Evolutionary conservation across 306 rosid genomes (phyloP).

Genomic region (Trifolium subterraneum): DNA sequence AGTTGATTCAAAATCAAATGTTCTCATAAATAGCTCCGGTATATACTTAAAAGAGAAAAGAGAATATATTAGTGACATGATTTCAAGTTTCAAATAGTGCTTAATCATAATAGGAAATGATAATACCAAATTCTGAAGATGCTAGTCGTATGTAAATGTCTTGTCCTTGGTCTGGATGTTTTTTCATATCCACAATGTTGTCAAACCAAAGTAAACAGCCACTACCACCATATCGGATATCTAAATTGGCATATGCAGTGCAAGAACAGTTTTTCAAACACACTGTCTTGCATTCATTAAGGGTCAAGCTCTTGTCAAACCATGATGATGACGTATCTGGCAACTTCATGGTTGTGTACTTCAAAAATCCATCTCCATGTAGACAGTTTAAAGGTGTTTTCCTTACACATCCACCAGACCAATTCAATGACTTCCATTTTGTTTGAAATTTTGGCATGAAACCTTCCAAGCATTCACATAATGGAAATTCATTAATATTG

Average conservation of each 20-base stretch:
- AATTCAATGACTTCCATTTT: conserved; percentile 20
- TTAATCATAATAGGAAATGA: neutral
- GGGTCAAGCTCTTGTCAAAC: conserved; percentile 33
- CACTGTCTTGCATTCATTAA: conserved; percentile 33
- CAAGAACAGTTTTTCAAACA: conserved; percentile 46
- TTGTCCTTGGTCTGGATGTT: neutral
- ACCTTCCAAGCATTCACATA: conserved; percentile 36
- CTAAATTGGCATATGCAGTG: conserved; percentile 33
- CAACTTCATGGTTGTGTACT: conserved; percentile 14
- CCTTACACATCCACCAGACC: conserved; percentile 39
- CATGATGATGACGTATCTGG: conserved; percentile 33
- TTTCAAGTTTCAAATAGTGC: no score
- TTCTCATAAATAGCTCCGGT: no score
- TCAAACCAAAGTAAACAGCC: conserved; percentile 51
- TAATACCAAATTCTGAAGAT: neutral
- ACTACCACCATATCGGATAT: conserved; percentile 28
- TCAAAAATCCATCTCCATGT: conserved; percentile 6
- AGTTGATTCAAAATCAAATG: neutral
- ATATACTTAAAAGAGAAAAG: no score
- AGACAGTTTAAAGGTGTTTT: neutral
- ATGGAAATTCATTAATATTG: neutral
- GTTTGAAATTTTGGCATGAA: conserved; percentile 25
- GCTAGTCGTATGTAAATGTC: neutral
- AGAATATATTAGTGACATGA: no score
- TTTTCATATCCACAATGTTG: conserved; percentile 41